Evolutionary conservation across 1,139 yeast genomes (phyloP), one percentile per base, ranked within the genome.

Genomic region (Hansenula anomala): DNA sequence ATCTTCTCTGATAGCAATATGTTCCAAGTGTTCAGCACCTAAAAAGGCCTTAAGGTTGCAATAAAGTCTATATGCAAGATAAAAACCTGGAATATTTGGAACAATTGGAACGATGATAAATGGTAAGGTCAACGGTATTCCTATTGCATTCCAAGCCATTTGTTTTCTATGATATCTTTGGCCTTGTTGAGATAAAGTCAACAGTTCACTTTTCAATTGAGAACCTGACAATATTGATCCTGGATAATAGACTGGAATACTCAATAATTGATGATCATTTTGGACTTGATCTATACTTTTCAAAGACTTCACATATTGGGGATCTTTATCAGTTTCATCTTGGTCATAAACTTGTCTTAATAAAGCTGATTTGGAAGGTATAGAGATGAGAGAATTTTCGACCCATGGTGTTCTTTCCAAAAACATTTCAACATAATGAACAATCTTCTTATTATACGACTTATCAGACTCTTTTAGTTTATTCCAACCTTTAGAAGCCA

Each of bases 21-120:
- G 23, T 31, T 67, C 32, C 13, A 53, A 62, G 54, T 87, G 95
- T 47, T 71, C 67, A 9, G 88, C 86, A 0, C 97, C 97, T 39
- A 75, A 60, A 43, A 75, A 67, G 1, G 96, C 96, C 55, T 84
- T 86, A 55, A 80, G 69, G 58, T 90, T 87, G 55, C 96, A 87
- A 64, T 88, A 92, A 16, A 85, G 71, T 47, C 98, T 71, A 60
- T 84, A 92, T 6, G 85, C 69, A 33, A 90, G 61, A 56, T 89
- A 92, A 52, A 92, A 83, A 0, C 97, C 97, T 0, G 98, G 98
- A n/a, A 92, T 75, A 51, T 92, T 92, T 16, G 98, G 98, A 2
- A 90, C 59, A n/a, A 90, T 70, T 0, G 98, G 98, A 0, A 92
- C 56, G 34, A 89, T 55, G 0, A 88, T 89, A 39, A 89, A 61